Percentiles rank a stretch among this genome's conserved stretches.
Evolutionary conservation across 441 rosid genomes (phyloP).

Genomic region (Francoa sonchifolia): DNA sequence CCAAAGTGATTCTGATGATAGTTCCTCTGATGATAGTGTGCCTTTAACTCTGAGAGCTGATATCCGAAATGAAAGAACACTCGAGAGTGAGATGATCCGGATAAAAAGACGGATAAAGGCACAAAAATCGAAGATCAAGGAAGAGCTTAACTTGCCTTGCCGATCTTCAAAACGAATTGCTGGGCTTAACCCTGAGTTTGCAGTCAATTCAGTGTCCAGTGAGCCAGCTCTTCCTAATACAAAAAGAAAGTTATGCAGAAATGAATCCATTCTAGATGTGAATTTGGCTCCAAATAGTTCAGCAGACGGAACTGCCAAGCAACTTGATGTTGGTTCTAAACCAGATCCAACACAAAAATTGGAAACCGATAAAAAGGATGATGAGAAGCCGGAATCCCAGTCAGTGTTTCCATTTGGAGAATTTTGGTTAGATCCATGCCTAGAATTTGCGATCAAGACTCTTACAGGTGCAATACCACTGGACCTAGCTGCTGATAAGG

Average conservation of each 20-base stretch:
- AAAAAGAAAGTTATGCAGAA: conserved; percentile 3
- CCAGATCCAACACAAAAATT: background rate
- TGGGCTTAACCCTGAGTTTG: conserved; percentile 14
- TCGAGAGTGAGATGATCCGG: conserved; percentile 8
- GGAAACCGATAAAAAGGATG: background rate
- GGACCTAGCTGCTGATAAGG: no score
- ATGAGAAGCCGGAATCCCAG: background rate
- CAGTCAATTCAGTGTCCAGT: background rate
- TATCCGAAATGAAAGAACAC: conserved; percentile 14
- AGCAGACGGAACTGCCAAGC: conserved; percentile 11
- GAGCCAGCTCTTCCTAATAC: conserved; percentile 12
- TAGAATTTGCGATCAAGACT: conserved; percentile 4
- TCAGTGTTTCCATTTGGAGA: background rate
- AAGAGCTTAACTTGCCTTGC: conserved; percentile 18
- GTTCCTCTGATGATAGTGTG: no score
- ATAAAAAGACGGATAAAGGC: conserved; percentile 9
- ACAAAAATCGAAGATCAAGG: conserved; percentile 12
- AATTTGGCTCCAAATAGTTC: conserved; percentile 6
- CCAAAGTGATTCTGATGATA: conserved; percentile 7
- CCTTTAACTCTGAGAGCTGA: conserved; percentile 15
- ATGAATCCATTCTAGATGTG: conserved; percentile 4
- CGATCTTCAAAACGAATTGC: conserved; percentile 25
- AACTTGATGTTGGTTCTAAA: conserved; percentile 7
- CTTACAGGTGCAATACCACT: conserved; percentile 3
- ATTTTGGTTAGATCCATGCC: background rate